Evolutionary conservation across 2,329 filamentous ascomycete species (phyloP), one percentile per base, ranked within the genome.

Genomic region (Verticillium longisporum): DNA sequence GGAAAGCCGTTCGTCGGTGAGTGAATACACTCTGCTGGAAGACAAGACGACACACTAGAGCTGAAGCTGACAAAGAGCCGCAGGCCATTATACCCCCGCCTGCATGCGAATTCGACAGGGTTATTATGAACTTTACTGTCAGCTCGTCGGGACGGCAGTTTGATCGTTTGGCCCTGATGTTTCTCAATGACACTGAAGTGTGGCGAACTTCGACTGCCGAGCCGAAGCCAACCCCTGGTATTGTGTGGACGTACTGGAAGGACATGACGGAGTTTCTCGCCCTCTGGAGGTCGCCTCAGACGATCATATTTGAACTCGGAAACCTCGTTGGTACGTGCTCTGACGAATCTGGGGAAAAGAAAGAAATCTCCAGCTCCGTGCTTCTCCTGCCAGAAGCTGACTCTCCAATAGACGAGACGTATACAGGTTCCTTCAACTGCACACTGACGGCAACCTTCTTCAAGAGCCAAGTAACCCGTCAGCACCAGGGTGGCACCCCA

Each of bases 161-260:
- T 72, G 91, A 96, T 71, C 83, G 91, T 45, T 79, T 94, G 9
- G 91, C 86, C 4, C 73, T 88, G 36, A 87, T 95, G 81, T 95
- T 88, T 68, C 78, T 95, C 41, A 86, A 85, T 50, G 89, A 94
- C 71, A 86, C 84, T 10, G 91, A 96, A 71, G 81, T 96, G n/a
- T 95, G 89, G 79, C 81, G 91, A 31, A 93, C 90, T 1, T 92
- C 90, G 5, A 96, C 91, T 1, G 89, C 91, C 4, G 89, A 96
- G 74, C 90, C 91, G 1, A 91, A 86, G 0, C 66, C 68, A 4
- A 67, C 76, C 4, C 80, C 80, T 26, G 91, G 90, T 6, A 92
- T 95, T 64, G 76, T 82, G 55, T 94, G 89, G 89, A 86, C 83
- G 1, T 92, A 91, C 69, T 77, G 87, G 60, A 95, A 94, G 73